Conservation (phyloP, 441 rosid genomes). For the Geranium incanum region DNA sequence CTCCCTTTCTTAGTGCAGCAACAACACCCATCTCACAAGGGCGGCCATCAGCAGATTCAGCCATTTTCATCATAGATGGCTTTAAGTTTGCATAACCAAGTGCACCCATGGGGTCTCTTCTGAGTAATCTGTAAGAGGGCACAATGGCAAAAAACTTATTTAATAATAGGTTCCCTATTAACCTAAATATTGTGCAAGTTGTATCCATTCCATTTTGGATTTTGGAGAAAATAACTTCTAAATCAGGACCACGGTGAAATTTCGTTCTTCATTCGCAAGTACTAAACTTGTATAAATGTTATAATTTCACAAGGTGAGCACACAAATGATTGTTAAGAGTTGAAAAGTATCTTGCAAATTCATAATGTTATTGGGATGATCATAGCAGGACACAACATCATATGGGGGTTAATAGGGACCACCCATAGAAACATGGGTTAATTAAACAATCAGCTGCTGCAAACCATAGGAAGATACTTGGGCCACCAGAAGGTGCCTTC, state of each 20-base stretch:
- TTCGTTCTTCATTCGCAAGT: slow-evolving; percentile 4
- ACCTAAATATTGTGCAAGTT: slow-evolving; percentile 6
- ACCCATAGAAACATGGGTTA: slow-evolving; percentile 13
- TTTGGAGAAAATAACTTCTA: slow-evolving; percentile 6
- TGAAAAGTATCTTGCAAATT: slow-evolving; percentile 7
- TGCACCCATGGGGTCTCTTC: slow-evolving; percentile 99
- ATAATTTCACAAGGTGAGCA: slow-evolving; percentile 1
- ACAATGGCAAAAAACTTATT: slow-evolving; percentile 19
- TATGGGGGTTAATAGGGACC: slow-evolving; percentile 12
- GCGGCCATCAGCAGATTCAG: slow-evolving; percentile 81
- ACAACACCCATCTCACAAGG: slow-evolving; percentile 90
- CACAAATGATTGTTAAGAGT: not conserved
- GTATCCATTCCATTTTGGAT: not conserved
- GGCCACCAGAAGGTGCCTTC: slow-evolving; percentile 16
- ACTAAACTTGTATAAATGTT: slow-evolving; percentile 4
- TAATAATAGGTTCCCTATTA: not conserved
- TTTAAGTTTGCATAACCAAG: slow-evolving; percentile 72
- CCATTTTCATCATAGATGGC: slow-evolving; percentile 70
- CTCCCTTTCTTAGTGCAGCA: slow-evolving; percentile 90
- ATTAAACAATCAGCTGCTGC: slow-evolving; percentile 13
- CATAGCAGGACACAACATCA: slow-evolving; percentile 10
- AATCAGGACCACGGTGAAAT: slow-evolving; percentile 3
- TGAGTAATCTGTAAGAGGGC: slow-evolving; percentile 57
- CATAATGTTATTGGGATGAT: slow-evolving; percentile 4
- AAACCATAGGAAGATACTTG: slow-evolving; percentile 16